Conservation (phyloP, 2,329 filamentous ascomycete genomes). For the Zymoseptoria ardabiliae region DNA sequence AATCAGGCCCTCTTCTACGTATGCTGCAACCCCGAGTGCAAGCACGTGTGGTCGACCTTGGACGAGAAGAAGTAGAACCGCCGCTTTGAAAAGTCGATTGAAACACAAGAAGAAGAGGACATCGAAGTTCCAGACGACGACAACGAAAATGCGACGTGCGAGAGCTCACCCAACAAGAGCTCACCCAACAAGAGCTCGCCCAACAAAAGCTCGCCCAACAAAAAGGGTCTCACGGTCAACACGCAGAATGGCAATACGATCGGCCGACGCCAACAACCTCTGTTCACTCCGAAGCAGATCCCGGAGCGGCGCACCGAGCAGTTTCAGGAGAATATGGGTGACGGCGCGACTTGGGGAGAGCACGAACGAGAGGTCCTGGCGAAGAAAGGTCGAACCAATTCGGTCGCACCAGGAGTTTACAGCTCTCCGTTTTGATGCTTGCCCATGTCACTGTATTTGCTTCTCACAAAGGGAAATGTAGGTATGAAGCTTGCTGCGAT, state of each 20-base stretch:
- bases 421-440: background rate
- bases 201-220: conserved; percentile 1
- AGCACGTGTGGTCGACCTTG: conserved; percentile 63
- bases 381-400: background rate
- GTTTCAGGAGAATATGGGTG: conserved; percentile 2
- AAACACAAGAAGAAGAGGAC: conserved; percentile 6
- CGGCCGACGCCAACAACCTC: no score
- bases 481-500: background rate
- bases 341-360: background rate
- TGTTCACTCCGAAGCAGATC: background rate
- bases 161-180: background rate
- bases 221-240: background rate
- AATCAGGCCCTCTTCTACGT: conserved; percentile 53
- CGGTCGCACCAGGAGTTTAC: background rate
- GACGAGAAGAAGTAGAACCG: conserved; percentile 21
- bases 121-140: background rate
- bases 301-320: background rate
- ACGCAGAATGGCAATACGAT: background rate
- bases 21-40: conserved; percentile 69
- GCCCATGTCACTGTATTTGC: background rate
- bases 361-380: background rate
- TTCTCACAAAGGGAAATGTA: no score
- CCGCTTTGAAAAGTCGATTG: background rate
- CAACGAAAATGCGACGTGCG: background rate
- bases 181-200: background rate